Percentiles rank a stretch among this genome's conserved stretches.
phyloP scores from a whole-genome alignment of 2,329 filamentous ascomycete species.

The Mollisiaceae sp. region DNA sequence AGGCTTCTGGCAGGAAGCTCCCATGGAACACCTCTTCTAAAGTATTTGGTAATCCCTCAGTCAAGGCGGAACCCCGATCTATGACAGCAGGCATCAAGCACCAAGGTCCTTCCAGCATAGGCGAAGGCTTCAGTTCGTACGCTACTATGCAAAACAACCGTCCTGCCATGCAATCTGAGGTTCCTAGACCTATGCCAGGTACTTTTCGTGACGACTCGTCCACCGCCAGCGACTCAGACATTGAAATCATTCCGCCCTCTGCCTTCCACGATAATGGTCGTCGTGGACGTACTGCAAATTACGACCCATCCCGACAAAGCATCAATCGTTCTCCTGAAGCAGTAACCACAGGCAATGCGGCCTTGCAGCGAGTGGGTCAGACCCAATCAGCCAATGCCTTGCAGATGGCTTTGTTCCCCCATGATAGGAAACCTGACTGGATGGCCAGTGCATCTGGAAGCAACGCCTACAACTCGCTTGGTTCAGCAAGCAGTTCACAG shows the following conservation, averaged over 20 bases:
- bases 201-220: conserved; percentile 33
- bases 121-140: conserved; percentile 8
- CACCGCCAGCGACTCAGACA: conserved; percentile 37
- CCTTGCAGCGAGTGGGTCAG: not conserved
- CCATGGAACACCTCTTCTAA: conserved; percentile 14
- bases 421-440: conserved; percentile 37
- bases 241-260: conserved; percentile 40
- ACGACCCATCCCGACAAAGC: conserved; percentile 3
- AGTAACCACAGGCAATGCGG: conserved; percentile 1
- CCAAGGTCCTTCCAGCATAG: conserved; percentile 2
- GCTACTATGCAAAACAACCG: not conserved
- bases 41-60: not conserved
- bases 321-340: not conserved
- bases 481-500: too few species aligned
- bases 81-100: conserved; percentile 17
- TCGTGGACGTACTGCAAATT: conserved; percentile 13
- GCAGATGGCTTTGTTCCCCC: conserved; percentile 31
- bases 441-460: conserved; percentile 17
- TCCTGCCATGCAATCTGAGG: conserved; percentile 18
- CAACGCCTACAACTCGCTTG: not conserved
- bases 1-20: conserved; percentile 19
- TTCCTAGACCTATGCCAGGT: conserved; percentile 26
- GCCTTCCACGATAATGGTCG: conserved; percentile 39
- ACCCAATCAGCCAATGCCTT: conserved; percentile 17
- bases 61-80: conserved; percentile 24